phyloP scores from a whole-genome alignment of 2,329 filamentous ascomycete genomes.

The Byssoonygena ceratinophila region DNA sequence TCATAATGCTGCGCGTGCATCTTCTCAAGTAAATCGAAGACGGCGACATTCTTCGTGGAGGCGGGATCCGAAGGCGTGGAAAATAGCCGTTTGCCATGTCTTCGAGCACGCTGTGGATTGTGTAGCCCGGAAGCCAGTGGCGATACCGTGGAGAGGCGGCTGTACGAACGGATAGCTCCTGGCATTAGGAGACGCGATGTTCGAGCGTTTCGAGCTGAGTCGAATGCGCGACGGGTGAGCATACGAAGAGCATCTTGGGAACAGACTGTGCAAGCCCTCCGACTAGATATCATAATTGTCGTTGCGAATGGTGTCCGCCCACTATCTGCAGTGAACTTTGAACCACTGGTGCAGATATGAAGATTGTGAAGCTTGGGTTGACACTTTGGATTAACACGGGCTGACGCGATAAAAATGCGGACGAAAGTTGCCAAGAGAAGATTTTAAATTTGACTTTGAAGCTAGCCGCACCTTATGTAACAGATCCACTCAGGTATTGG shows the following conservation, averaged over 20 bases:
- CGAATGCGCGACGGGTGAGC: conserved; percentile 15
- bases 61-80: background rate
- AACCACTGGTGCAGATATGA: no score
- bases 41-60: conserved; percentile 22
- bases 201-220: conserved; percentile 8
- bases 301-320: no score
- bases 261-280: conserved; percentile 23
- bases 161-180: background rate
- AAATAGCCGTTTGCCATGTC: conserved; percentile 9
- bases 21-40: conserved; percentile 30
- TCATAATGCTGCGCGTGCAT: conserved; percentile 30
- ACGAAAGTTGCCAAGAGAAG: background rate
- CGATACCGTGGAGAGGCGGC: conserved; percentile 12
- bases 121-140: background rate
- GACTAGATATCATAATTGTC: conserved; percentile 29
- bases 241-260: conserved; percentile 23
- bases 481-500: no score
- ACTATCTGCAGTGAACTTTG: no score
- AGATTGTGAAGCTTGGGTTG: no score
- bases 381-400: no score
- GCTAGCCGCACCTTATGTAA: background rate
- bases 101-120: background rate
- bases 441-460: background rate
- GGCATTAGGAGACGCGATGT: conserved; percentile 17
- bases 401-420: no score